Evolutionary conservation across 495 filamentous ascomycete genomes (phyloP).

Genomic region (Aspergillus diversus): DNA sequence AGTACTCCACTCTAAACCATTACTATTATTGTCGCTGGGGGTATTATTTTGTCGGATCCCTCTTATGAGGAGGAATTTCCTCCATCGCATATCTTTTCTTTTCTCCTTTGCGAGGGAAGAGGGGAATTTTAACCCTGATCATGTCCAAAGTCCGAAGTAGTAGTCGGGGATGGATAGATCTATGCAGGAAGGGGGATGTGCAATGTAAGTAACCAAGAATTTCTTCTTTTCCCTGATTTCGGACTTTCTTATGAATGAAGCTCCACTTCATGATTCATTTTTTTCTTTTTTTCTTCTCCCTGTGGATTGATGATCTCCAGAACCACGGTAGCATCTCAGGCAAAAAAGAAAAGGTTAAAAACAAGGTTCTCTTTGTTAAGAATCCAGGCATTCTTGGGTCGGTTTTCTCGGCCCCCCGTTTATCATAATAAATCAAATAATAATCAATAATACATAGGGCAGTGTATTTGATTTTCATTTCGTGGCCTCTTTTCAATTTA

Average conservation of each 20-base stretch:
- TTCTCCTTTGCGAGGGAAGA: background rate
- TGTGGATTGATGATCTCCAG: slow-evolving; percentile 12
- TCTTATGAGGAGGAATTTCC: no score
- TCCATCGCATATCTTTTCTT: no score
- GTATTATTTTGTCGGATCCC: background rate
- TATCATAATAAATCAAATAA: slow-evolving; percentile 4
- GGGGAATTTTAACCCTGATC: background rate
- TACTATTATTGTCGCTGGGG: background rate
- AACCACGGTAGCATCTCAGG: slow-evolving; percentile 22
- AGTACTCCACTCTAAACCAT: background rate
- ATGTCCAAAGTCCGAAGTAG: no score
- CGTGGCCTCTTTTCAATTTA: background rate
- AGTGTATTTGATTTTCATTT: background rate
- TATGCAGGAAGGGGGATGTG: background rate
- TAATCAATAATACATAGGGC: background rate
- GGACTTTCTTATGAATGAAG: background rate
- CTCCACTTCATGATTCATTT: slow-evolving; percentile 16
- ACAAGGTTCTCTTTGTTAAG: slow-evolving; percentile 27
- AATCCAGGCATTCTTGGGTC: slow-evolving; percentile 13
- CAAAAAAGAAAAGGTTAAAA: slow-evolving; percentile 27
- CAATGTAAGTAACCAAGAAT: slow-evolving; percentile 9
- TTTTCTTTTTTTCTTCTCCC: slow-evolving; percentile 15
- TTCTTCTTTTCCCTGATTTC: slow-evolving; percentile 9
- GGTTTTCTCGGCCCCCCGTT: slow-evolving; percentile 1
- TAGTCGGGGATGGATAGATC: background rate